Evolutionary conservation across 2,329 filamentous ascomycete species (phyloP), one percentile per base, ranked within the genome.

Genomic region (Trichoderma afroharzianum): DNA sequence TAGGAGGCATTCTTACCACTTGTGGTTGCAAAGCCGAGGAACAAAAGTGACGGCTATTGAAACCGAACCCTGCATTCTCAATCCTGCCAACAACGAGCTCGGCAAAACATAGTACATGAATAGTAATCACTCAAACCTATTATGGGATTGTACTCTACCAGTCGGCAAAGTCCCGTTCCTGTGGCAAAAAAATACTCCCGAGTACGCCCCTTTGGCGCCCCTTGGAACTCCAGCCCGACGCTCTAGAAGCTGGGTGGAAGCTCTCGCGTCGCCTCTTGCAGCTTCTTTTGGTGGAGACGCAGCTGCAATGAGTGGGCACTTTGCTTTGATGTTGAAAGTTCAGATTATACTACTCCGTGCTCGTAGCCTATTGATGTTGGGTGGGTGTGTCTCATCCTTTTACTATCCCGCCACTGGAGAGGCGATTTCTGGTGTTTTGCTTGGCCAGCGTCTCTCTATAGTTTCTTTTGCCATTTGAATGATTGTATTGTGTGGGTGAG

Each of bases 161-260:
- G 8, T 57, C 36, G 36, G 36, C 11, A 21, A 50, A 63, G 24
- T 63, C 39, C 50, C 33, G 33, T 58, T 30, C 18, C 24, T 21
- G 63, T 67, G 63, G 63, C 50, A 43, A 57, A 58, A 53, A 36
- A 26, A 26, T 33, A 33, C 47, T 14, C 11, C 47, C 47, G 47
- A 53, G 32, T 21, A 50, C 50, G 32, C 30, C 30, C 24, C 53
- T 33, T 58, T 39, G 50, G 50, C 50, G 63, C 61, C 64, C n/a
- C 55, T 21, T 30, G 11, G 14, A 61, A 50, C 24, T 32, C 30
- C 12, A 28, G 55, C 36, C 15, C 18, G 55, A 50, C n/a, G 64
- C 64, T 68, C 64, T 68, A 68, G 64, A 68, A 68, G 55, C 64
- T 33, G n/a, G 18, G 33, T 68, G n/a, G 64, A 68, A 68, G 64